A percentile compares a stretch with the other conserved stretches of the same genome.
Conservation (phyloP, 2,329 filamentous ascomycete species). For the Penicillium digitatum region DNA sequence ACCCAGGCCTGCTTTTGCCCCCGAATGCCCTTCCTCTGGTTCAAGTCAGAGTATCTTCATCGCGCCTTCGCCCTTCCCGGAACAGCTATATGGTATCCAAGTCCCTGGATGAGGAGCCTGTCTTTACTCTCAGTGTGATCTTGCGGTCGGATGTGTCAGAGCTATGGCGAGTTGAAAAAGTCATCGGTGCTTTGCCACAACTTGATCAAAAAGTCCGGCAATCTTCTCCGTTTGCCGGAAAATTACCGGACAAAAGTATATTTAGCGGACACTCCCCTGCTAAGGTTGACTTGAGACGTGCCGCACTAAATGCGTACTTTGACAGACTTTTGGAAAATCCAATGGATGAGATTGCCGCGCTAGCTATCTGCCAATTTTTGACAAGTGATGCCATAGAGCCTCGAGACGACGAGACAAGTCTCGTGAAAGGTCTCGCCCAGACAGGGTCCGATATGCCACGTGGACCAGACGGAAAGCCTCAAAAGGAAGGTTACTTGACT, state of each 20-base stretch:
- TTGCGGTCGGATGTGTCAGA: slow-evolving; percentile 63
- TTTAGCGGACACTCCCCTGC: slow-evolving; percentile 92
- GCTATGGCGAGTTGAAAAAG: slow-evolving; percentile 93
- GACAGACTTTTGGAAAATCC: slow-evolving; percentile 78
- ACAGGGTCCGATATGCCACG: slow-evolving; percentile 34
- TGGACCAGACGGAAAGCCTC: slow-evolving; percentile 62
- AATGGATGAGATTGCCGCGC: slow-evolving; percentile 69
- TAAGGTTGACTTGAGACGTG: slow-evolving; percentile 81
- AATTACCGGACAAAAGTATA: slow-evolving; percentile 75
- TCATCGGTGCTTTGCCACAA: slow-evolving; percentile 72
- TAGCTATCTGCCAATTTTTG: slow-evolving; percentile 83
- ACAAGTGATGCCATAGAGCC: slow-evolving; percentile 61
- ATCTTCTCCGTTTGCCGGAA: slow-evolving; percentile 66
- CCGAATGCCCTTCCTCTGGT: slow-evolving; percentile 86
- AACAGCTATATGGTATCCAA: slow-evolving; percentile 77
- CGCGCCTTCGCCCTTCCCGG: slow-evolving; percentile 86
- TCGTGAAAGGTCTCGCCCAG: slow-evolving; percentile 41
- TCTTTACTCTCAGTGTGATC: slow-evolving; percentile 85
- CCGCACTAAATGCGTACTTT: slow-evolving; percentile 78
- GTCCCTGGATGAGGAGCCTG: slow-evolving; percentile 82
- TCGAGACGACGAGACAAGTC: slow-evolving; percentile 50
- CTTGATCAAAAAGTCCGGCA: slow-evolving; percentile 79
- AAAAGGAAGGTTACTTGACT: slow-evolving; percentile 86
- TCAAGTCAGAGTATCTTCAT: slow-evolving; percentile 82
- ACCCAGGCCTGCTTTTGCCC: slow-evolving; percentile 77